Conservation (phyloP, 2,329 filamentous ascomycete species). For the Cylindrodendrum hubeiense region DNA sequence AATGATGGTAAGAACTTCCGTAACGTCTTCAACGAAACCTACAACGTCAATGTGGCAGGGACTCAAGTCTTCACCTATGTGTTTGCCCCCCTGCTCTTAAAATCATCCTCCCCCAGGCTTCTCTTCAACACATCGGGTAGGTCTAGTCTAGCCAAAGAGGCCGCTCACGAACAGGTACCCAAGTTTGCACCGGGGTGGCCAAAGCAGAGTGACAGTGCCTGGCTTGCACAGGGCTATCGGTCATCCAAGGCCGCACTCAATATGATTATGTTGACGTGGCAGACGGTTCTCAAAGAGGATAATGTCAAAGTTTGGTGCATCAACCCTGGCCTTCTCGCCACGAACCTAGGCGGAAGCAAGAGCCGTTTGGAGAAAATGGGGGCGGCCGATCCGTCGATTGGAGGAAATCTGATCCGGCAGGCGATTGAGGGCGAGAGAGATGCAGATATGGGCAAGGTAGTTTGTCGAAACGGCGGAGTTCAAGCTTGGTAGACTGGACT, state of each 20-base stretch:
- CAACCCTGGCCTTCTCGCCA: constrained; percentile 63
- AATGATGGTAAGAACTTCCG: constrained; percentile 48
- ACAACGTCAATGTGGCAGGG: constrained; percentile 64
- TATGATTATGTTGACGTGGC: constrained; percentile 57
- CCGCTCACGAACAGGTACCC: too few species aligned
- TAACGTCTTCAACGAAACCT: constrained; percentile 58
- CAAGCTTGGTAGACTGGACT: constrained; percentile 47
- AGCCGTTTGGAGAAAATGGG: constrained; percentile 49
- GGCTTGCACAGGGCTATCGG: constrained; percentile 48
- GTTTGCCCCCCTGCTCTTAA: constrained; percentile 59
- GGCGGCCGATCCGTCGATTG: constrained; percentile 50
- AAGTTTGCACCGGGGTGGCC: too few species aligned
- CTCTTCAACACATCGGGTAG: constrained; percentile 59
- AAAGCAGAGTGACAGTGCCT: constrained; percentile 47
- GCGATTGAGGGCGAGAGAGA: constrained; percentile 59
- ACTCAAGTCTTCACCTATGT: constrained; percentile 55
- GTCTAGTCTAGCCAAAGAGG: too few species aligned
- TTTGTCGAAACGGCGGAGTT: constrained; percentile 42
- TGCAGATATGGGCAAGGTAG: constrained; percentile 54
- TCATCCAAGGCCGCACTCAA: constrained; percentile 45
- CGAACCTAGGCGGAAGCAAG: constrained; percentile 53
- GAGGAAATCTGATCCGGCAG: constrained; percentile 51
- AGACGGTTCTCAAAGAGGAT: constrained; percentile 57
- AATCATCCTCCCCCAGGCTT: constrained; percentile 56
- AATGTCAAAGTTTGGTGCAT: constrained; percentile 63